phyloP scores from a whole-genome alignment of 352 stramenopile genomes.

The Thalassiosira hispida region DNA sequence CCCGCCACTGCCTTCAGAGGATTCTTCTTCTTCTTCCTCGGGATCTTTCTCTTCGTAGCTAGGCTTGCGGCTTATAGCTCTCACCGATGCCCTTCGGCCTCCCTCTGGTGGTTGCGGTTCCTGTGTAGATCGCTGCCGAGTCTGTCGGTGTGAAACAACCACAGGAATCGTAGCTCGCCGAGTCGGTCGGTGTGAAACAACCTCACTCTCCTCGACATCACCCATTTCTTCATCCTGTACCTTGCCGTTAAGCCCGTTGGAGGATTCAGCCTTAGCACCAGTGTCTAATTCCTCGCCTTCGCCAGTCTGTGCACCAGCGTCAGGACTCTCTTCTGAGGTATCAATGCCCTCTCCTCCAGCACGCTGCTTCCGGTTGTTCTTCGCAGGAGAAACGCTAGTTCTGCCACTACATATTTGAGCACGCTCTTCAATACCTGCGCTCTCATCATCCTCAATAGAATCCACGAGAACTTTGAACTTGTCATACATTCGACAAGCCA shows the following conservation, averaged over 20 bases:
- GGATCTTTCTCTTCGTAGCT: constrained; percentile 30
- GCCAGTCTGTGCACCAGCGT: too few relatives aligned
- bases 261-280: too few relatives aligned
- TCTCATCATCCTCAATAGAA: constrained; percentile 41
- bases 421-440: constrained; percentile 2
- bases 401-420: background rate
- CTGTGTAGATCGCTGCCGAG: too few relatives aligned
- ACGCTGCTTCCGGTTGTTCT: background rate
- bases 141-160: too few relatives aligned
- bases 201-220: too few relatives aligned
- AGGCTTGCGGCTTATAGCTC: background rate
- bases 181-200: too few relatives aligned
- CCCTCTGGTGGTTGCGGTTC: background rate
- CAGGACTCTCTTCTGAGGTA: too few relatives aligned
- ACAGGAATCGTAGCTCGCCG: too few relatives aligned
- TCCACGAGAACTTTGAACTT: constrained; percentile 64
- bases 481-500: constrained; percentile 62
- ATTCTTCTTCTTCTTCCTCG: constrained; percentile 25
- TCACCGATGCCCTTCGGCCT: too few relatives aligned
- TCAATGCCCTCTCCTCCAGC: background rate
- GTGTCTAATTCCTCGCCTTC: too few relatives aligned
- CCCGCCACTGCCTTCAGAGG: background rate
- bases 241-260: background rate
- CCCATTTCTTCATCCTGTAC: background rate
- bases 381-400: background rate